Evolutionary conservation across 2,329 filamentous ascomycete genomes (phyloP).

Genomic region (Amauroascus niger): DNA sequence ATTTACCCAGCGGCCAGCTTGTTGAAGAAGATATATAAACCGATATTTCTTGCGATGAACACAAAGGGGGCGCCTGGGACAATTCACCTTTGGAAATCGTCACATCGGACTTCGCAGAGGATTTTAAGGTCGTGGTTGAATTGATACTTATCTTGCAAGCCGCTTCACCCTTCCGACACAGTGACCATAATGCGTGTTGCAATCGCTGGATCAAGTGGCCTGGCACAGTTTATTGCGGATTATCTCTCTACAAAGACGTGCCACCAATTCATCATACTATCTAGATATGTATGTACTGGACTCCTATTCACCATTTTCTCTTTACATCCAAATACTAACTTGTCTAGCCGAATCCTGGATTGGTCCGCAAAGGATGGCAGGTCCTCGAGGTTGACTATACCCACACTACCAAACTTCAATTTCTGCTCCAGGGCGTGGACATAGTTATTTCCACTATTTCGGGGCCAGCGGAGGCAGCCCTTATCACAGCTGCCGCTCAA

Average conservation of each 20-base stretch:
- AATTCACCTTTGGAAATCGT: not conserved
- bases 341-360: slow-evolving; percentile 29
- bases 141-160: not conserved
- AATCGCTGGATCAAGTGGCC: slow-evolving; percentile 52
- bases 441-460: slow-evolving; percentile 66
- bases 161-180: not conserved
- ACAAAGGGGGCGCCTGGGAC: not conserved
- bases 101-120: not conserved
- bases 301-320: not conserved
- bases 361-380: slow-evolving; percentile 45
- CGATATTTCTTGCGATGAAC: not conserved
- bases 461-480: slow-evolving; percentile 55
- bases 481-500: slow-evolving; percentile 61
- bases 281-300: slow-evolving; percentile 46
- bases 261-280: slow-evolving; percentile 62
- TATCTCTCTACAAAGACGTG: slow-evolving; percentile 52
- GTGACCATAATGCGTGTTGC: slow-evolving; percentile 50
- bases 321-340: slow-evolving; percentile 12
- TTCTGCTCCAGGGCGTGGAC: slow-evolving; percentile 61
- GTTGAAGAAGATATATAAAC: not conserved
- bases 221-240: slow-evolving; percentile 49
- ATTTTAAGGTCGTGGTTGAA: too few relatives aligned
- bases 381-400: slow-evolving; percentile 60
- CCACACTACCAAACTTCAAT: slow-evolving; percentile 49
- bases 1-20: not conserved